Base-by-base conservation (phyloP, 2,329 filamentous ascomycete species). In the Venturia aucupariae region DNA sequence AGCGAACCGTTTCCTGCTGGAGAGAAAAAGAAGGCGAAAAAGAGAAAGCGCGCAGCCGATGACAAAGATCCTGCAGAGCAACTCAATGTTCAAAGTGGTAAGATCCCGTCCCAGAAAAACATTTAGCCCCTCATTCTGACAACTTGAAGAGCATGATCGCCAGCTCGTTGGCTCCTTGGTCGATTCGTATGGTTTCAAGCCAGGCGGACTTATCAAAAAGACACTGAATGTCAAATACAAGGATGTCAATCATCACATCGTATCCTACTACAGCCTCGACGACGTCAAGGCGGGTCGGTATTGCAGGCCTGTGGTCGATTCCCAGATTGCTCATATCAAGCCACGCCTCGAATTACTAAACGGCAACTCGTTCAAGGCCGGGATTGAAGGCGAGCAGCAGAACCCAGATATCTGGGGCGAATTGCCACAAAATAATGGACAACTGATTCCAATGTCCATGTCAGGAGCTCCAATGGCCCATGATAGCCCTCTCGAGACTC, bases 111-210 rank as follows among this genome's bases (percentile, higher is more conserved):
- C 30, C 19, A n/a, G 51, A 35, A 8, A 10, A 19, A 2, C 6
- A 22, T 35, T 1, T 5, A 51, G 22, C 27, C 22, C 22, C 22
- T n/a, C 17, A 8, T 19, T 19, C 51, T 57, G 7, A 57, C 15
- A 19, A 57, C 24, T 61, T n/a, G 35, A 76, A 55, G 78, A 81
- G 66, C 75, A 78, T 76, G 78, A 87, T 70, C 80, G 86, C 41
- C 81, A 83, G 32, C 77, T 92, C 63, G 86, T 94, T 55, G 92
- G 92, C 6, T 95, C 91, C 0, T 80, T 96, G 15, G 84, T 93
- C n/a, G 92, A 96, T 75, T 92, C 89, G 0, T 96, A 96, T 70
- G 85, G 86, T 39, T 96, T 96, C 81, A 94, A 94, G 71, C 80
- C 86, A 17, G 84, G 86, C 1, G 92, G 92, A 0, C 77, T 97